A percentile compares a stretch with the other conserved stretches of the same genome.
phyloP scores from a whole-genome alignment of 495 filamentous ascomycete genomes.

The Melanomma pulvis-pyrius region DNA sequence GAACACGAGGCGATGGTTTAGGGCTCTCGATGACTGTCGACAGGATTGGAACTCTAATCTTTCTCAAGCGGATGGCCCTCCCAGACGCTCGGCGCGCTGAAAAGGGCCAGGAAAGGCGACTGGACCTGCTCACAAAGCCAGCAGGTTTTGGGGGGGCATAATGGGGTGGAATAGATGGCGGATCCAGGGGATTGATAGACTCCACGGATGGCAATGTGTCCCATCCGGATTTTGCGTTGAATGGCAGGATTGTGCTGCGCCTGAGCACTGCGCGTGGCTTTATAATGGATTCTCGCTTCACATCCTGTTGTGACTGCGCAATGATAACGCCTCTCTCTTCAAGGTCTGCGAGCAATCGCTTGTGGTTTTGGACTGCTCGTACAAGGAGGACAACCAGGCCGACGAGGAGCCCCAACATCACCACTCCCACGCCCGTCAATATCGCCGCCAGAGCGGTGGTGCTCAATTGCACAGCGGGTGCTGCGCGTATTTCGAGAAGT shows the following conservation, averaged over 20 bases:
- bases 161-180: constrained; percentile 13
- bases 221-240: constrained; percentile 36
- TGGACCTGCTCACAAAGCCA: constrained; percentile 6
- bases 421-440: constrained; percentile 9
- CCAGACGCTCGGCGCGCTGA: constrained; percentile 23
- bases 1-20: constrained; percentile 23
- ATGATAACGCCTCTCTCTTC: constrained; percentile 33
- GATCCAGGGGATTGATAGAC: constrained; percentile 12
- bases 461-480: constrained; percentile 8
- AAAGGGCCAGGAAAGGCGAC: constrained; percentile 34
- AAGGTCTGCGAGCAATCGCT: constrained; percentile 25
- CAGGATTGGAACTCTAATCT: constrained; percentile 18
- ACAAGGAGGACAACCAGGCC: constrained; percentile 18
- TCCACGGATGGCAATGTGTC: constrained; percentile 25
- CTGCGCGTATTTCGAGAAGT: constrained; percentile 10
- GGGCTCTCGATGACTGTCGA: constrained; percentile 29
- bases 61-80: constrained; percentile 18
- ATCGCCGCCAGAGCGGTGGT: constrained; percentile 14
- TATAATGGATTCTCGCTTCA: constrained; percentile 7
- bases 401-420: constrained; percentile 23
- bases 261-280: constrained; percentile 29
- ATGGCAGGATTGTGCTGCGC: constrained; percentile 32
- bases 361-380: constrained; percentile 24
- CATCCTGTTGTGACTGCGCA: constrained; percentile 5
- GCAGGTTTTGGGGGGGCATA: constrained; percentile 15